Evolutionary conservation across 176 grass and related monocot genomes (phyloP), one percentile per base, ranked within the genome.

Genomic region (Carex myosuroides): DNA sequence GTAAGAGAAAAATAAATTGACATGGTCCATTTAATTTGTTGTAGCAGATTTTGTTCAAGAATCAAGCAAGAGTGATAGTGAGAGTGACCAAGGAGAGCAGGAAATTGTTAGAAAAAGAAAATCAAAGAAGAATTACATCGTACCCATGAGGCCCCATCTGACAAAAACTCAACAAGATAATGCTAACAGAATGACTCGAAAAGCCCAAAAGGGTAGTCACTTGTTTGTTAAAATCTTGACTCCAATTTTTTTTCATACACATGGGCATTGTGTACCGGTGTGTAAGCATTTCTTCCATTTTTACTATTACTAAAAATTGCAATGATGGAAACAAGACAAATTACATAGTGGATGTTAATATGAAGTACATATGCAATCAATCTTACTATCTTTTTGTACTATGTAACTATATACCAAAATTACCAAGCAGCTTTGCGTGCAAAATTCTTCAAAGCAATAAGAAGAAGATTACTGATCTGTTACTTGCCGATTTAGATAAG

Each of bases 381-480:
- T 14, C 14, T 58, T 58, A 17, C 17, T 6, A 58, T 58, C 3
- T 58, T 58, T 3, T 58, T 58, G 13, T 17, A 58, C 13, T 5
- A 5, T 58, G 55, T 58, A 18, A 4, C 55, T 7, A 6, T 17
- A 3, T 17, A 58, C 33, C 55, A 92, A 87, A 22, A 24, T 46
- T 92, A 17, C 81, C 81, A 54, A 22, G 0, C 10, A 1, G 5
- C 56, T 89, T 92, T 89, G 60, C 60, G 9, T 41, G 54, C 22
- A 16, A 89, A 33, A 59, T 89, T 24, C 57, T 92, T 2, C 48
- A 61, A 64, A 44, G 29, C 4, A 68, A n/a, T 20, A 1, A 46
- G 0, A 56, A 46, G 2, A 69, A 61, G 1, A 39, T 79, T 42
- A 5, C 41, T 6, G 26, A 26, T 26, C 85, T 92, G 3, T 14